These are phyloP conservation scores for Ophiostoma fasciatum DNA, from an alignment of 2,329 filamentous ascomycete species.

Conservation along the genomic window DNA sequence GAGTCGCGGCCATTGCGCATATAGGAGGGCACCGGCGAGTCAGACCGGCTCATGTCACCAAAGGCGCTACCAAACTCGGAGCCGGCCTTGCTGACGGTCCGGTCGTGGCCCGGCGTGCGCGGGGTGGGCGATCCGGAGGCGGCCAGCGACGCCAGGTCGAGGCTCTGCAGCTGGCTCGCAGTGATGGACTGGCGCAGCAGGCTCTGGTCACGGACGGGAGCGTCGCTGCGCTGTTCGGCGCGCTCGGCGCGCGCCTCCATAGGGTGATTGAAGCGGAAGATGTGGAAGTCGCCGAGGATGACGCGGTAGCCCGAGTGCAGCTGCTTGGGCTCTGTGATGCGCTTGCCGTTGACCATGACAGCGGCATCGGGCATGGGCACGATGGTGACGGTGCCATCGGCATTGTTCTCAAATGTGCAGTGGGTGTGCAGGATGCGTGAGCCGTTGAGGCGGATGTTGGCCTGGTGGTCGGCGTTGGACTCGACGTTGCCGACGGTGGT, in stretches of 20 bases:
- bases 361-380: constrained; percentile 82
- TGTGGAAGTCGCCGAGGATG: constrained; percentile 95
- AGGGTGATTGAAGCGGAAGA: constrained; percentile 96
- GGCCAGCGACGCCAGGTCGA: constrained; percentile 41
- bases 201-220: no score
- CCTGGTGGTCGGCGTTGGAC: constrained; percentile 55
- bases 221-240: constrained; percentile 59
- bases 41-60: constrained; percentile 51
- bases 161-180: constrained; percentile 41
- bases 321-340: constrained; percentile 71
- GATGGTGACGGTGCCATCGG: constrained; percentile 84
- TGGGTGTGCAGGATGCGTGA: constrained; percentile 86
- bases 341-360: constrained; percentile 94
- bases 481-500: constrained; percentile 94
- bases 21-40: constrained; percentile 57
- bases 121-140: constrained; percentile 45
- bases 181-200: constrained; percentile 71
- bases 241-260: constrained; percentile 89
- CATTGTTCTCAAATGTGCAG: constrained; percentile 76
- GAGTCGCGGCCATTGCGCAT: constrained; percentile 62
- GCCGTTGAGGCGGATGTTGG: constrained; percentile 87
- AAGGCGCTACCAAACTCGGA: constrained; percentile 48
- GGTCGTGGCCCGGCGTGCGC: constrained; percentile 55
- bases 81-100: constrained; percentile 61
- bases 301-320: constrained; percentile 87